Evolutionary conservation across 768 basidiomycete species (phyloP).

Genomic region (Rhodotorula toruloides): DNA sequence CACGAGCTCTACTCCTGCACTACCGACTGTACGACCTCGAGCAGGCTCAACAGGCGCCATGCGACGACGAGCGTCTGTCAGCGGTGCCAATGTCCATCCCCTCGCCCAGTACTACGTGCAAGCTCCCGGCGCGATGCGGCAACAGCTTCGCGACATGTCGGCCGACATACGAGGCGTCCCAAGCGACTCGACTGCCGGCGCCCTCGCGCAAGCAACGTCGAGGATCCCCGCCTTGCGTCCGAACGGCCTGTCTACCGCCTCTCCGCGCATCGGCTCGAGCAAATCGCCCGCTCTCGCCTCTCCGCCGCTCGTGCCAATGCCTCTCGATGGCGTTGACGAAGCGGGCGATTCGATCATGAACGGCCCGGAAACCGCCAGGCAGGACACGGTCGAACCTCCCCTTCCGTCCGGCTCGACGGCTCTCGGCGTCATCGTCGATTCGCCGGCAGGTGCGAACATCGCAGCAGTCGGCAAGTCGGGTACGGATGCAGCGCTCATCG

Average conservation of each 20-base stretch:
- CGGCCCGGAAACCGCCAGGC: background rate
- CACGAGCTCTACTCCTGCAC: background rate
- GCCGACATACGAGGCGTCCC: slow-evolving; percentile 1
- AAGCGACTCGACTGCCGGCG: background rate
- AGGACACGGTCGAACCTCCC: background rate
- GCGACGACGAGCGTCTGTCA: slow-evolving; percentile 3
- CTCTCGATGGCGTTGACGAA: background rate
- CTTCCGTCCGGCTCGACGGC: background rate
- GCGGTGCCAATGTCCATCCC: slow-evolving; percentile 4
- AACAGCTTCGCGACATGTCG: background rate
- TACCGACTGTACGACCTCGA: background rate
- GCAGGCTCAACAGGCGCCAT: background rate
- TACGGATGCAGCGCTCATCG: no score
- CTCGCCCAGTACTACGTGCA: background rate
- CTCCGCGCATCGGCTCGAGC: background rate
- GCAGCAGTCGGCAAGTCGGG: no score
- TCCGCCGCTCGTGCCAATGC: slow-evolving; percentile 7
- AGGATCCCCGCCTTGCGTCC: background rate
- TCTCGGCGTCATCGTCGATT: no score
- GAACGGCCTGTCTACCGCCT: background rate
- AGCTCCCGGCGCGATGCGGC: background rate
- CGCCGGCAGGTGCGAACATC: no score
- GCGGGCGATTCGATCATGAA: background rate
- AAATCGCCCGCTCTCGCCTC: background rate
- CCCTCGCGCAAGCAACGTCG: background rate